These are phyloP conservation scores for Naganishia albida DNA, from an alignment of 1,284 basidiomycete species.

Conservation along the genomic window DNA sequence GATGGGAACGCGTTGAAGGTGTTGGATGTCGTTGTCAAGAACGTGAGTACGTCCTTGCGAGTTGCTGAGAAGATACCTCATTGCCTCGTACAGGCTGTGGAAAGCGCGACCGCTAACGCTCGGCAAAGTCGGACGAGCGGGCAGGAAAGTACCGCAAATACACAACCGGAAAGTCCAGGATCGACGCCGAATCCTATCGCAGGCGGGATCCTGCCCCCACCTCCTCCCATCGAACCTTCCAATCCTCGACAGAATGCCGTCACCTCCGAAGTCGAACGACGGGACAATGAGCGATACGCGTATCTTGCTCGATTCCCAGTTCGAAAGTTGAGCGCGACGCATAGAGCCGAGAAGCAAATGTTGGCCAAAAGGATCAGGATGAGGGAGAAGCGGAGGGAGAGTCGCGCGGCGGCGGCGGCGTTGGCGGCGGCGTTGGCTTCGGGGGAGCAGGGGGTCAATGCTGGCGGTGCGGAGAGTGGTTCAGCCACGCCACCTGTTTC, in stretches of 20 bases:
- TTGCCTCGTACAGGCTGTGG: not conserved
- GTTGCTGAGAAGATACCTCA: not conserved
- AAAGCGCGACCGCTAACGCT: not conserved
- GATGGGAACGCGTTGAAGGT: conserved; percentile 14
- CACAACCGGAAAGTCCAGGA: not conserved
- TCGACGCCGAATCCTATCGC: not conserved
- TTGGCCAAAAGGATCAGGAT: not conserved
- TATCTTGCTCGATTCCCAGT: conserved; percentile 4
- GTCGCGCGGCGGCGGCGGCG: not conserved
- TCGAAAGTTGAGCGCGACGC: not conserved
- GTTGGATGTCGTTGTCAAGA: conserved; percentile 7
- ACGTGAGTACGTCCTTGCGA: not conserved
- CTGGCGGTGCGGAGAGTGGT: not conserved
- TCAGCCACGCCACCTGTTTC: not conserved
- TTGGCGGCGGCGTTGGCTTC: not conserved
- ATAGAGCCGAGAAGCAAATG: conserved; percentile 9
- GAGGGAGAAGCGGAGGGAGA: not conserved
- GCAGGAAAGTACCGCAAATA: not conserved
- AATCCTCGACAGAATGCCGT: not conserved
- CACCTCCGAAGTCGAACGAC: not conserved
- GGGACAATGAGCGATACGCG: conserved; percentile 1
- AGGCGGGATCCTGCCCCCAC: not conserved
- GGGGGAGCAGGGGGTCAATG: not conserved
- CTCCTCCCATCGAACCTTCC: not conserved
- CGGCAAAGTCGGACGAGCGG: not conserved